Conservation (phyloP, 2,329 filamentous ascomycete species). For the Talaromyces sp. region DNA sequence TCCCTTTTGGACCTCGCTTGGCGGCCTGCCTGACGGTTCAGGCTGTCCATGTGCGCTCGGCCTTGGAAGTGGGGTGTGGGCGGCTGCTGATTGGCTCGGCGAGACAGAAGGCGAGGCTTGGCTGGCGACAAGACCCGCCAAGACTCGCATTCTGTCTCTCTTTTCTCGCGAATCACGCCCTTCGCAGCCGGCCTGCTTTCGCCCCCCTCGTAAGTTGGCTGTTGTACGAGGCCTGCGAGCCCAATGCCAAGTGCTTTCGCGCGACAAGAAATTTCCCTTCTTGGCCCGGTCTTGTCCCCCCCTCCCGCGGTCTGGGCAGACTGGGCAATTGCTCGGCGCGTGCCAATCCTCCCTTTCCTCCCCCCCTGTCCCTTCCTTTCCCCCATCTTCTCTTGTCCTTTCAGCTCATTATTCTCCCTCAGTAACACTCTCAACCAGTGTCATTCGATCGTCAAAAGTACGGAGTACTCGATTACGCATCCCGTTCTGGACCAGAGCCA, state of each 20-base stretch:
- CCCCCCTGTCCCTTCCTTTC: constrained; percentile 11
- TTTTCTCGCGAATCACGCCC: not conserved
- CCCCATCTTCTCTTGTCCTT: constrained; percentile 3
- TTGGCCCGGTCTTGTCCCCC: constrained; percentile 28
- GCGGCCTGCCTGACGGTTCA: not conserved
- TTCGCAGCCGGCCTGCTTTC: constrained; percentile 7
- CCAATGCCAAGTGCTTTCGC: constrained; percentile 13
- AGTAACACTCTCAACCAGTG: not conserved
- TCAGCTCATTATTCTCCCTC: not conserved
- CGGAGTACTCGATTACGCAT: not conserved
- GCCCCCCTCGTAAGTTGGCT: no score
- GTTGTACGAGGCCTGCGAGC: not conserved
- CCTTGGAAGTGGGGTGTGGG: not conserved
- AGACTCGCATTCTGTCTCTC: not conserved
- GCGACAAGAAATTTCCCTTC: constrained; percentile 18
- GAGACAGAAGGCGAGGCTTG: constrained; percentile 7
- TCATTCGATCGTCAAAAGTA: no score
- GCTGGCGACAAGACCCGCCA: constrained; percentile 7
- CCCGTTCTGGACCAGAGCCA: not conserved
- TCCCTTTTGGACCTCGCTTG: not conserved
- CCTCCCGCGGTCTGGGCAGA: no score
- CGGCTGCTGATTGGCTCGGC: constrained; percentile 7
- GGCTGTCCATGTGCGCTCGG: not conserved
- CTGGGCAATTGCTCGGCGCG: constrained; percentile 34
- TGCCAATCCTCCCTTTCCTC: constrained; percentile 19